A percentile compares a stretch with the other conserved stretches of the same genome.
Evolutionary conservation across 495 filamentous ascomycete genomes (phyloP).

Genomic region (Hypomontagnella submonticulosa): DNA sequence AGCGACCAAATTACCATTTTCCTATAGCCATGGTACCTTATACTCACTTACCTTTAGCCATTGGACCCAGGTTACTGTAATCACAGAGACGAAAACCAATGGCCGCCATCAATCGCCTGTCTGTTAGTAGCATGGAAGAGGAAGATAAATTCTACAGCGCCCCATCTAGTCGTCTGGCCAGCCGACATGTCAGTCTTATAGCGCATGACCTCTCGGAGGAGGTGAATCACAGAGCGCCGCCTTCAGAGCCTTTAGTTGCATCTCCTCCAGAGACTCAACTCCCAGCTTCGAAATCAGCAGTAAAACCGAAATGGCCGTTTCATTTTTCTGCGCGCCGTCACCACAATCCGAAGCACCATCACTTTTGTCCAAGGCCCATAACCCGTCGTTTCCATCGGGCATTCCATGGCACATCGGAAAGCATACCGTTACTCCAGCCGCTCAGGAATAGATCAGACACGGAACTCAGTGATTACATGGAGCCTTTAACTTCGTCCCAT

Average conservation of each 20-base stretch:
- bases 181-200: slow-evolving; percentile 27
- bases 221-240: not conserved
- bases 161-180: slow-evolving; percentile 25
- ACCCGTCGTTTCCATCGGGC: slow-evolving; percentile 23
- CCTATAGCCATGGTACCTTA: slow-evolving; percentile 26
- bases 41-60: not conserved
- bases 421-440: slow-evolving; percentile 28
- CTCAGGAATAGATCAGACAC: slow-evolving; percentile 4
- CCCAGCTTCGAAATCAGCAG: not conserved
- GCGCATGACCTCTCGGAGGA: slow-evolving; percentile 25
- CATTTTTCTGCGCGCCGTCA: slow-evolving; percentile 23
- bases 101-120: slow-evolving; percentile 21
- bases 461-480: slow-evolving; percentile 2
- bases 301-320: slow-evolving; percentile 23
- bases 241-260: slow-evolving; percentile 3
- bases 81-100: slow-evolving; percentile 19
- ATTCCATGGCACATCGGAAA: slow-evolving; percentile 29
- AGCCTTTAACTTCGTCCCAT: slow-evolving; percentile 7
- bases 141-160: slow-evolving; percentile 37
- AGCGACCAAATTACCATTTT: slow-evolving; percentile 11
- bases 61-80: slow-evolving; percentile 3
- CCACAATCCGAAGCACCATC: slow-evolving; percentile 33
- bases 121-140: slow-evolving; percentile 23
- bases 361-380: slow-evolving; percentile 33
- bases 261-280: slow-evolving; percentile 7